These are phyloP conservation scores for Wickerhamiella allomyrinae DNA, from an alignment of 805 yeast genomes.

Conservation along the genomic window DNA sequence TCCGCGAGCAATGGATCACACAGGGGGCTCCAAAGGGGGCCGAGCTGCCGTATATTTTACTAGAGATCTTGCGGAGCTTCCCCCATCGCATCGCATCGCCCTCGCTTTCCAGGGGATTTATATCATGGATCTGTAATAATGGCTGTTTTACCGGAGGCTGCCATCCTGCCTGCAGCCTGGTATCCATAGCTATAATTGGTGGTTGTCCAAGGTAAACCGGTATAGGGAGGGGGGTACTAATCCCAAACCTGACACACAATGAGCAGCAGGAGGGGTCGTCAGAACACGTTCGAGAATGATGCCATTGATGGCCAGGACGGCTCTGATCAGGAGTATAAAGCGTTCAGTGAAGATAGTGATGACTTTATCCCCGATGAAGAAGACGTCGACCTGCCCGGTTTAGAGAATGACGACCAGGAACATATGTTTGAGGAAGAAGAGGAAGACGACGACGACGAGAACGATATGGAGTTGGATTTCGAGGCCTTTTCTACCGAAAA, in stretches of 20 bases:
- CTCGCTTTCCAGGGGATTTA: neutral
- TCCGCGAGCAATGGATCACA: slow-evolving; percentile 21
- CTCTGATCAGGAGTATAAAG: neutral
- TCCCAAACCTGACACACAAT: too few species aligned
- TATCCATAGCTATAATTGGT: slow-evolving; percentile 8
- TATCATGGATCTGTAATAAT: neutral
- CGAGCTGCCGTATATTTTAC: slow-evolving; percentile 23
- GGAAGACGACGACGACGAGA: neutral
- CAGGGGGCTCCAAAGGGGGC: slow-evolving; percentile 39
- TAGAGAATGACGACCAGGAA: neutral
- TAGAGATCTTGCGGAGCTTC: slow-evolving; percentile 29
- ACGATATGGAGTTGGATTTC: neutral
- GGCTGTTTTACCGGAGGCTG: slow-evolving; percentile 2
- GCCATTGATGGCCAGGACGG: neutral
- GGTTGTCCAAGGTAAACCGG: too few species aligned
- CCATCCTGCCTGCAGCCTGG: slow-evolving; percentile 6
- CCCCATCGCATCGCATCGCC: slow-evolving; percentile 23
- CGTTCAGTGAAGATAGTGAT: neutral
- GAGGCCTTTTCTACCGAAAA: neutral
- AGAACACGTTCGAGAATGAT: too few species aligned
- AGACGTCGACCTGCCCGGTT: neutral
- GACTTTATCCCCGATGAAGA: neutral
- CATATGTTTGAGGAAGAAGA: too few species aligned
- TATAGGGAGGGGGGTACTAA: too few species aligned
- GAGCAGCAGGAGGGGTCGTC: too few species aligned